These are phyloP conservation scores for Solanum habrochaites DNA, from an alignment of 257 asterid genomes.

Conservation along the genomic window DNA sequence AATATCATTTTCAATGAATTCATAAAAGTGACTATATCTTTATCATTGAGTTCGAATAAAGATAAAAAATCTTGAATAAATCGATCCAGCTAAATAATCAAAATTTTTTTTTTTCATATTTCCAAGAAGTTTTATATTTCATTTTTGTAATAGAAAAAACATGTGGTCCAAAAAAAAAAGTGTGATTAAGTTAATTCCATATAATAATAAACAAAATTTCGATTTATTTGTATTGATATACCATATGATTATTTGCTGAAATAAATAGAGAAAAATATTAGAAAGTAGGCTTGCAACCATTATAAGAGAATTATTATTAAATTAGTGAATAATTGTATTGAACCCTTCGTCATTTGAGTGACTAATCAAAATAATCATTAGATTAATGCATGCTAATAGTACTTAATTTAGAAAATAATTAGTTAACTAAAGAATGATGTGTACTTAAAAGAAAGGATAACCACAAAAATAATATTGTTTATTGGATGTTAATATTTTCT, in stretches of 20 bases:
- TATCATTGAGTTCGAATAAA: neutral
- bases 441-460: neutral
- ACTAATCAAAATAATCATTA: neutral
- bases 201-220: neutral
- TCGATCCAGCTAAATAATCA: fast-evolving
- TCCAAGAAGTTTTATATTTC: neutral
- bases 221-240: neutral
- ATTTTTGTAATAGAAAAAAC: neutral
- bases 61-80: neutral
- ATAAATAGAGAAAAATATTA: neutral
- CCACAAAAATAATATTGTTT: neutral
- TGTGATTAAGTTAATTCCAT: neutral
- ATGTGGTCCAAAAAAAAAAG: neutral
- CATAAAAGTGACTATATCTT: neutral
- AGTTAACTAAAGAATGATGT: neutral
- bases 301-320: neutral
- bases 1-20: neutral
- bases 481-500: neutral
- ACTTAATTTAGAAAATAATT: neutral
- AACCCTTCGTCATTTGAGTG: neutral
- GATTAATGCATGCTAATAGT: neutral
- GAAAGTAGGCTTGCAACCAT: neutral
- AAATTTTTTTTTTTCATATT: no score
- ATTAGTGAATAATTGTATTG: neutral
- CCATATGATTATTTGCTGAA: no score